Conservation (phyloP, 225 moss, liverwort and hornwort species). For the Pseudisothecium myosuroides region DNA sequence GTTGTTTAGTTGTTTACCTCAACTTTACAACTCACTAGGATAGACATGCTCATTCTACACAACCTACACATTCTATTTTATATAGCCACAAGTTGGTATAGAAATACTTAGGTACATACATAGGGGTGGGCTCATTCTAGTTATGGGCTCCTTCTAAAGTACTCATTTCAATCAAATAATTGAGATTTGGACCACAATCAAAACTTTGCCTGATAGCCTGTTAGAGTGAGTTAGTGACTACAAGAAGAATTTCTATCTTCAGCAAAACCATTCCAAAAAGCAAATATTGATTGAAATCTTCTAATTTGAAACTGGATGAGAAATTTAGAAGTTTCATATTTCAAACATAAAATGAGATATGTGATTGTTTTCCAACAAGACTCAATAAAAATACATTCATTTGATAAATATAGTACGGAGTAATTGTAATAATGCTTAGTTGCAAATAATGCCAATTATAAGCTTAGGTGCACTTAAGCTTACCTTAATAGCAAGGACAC, state of each 20-base stretch:
- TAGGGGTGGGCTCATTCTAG: background rate
- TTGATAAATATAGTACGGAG: too few species aligned
- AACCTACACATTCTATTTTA: background rate
- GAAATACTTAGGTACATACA: background rate
- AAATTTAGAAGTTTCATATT: background rate
- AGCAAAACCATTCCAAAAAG: background rate
- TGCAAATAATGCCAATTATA: too few species aligned
- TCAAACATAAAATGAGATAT: background rate
- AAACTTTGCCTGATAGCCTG: background rate
- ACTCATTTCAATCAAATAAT: background rate
- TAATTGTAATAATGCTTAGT: too few species aligned
- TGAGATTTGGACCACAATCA: background rate
- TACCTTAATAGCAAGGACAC: too few species aligned
- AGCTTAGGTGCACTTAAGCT: background rate
- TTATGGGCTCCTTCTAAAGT: accelerated
- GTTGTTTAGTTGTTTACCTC: background rate
- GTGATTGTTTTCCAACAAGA: background rate
- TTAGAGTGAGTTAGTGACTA: background rate
- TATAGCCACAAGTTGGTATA: background rate
- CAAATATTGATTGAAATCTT: background rate
- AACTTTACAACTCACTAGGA: background rate
- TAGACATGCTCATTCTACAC: background rate
- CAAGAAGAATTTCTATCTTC: background rate
- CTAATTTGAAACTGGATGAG: background rate
- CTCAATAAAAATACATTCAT: background rate